Percentiles rank a stretch among this genome's conserved stretches.
Evolutionary conservation across 2,329 filamentous ascomycete genomes (phyloP).

Genomic region (Grosmannia serpens): DNA sequence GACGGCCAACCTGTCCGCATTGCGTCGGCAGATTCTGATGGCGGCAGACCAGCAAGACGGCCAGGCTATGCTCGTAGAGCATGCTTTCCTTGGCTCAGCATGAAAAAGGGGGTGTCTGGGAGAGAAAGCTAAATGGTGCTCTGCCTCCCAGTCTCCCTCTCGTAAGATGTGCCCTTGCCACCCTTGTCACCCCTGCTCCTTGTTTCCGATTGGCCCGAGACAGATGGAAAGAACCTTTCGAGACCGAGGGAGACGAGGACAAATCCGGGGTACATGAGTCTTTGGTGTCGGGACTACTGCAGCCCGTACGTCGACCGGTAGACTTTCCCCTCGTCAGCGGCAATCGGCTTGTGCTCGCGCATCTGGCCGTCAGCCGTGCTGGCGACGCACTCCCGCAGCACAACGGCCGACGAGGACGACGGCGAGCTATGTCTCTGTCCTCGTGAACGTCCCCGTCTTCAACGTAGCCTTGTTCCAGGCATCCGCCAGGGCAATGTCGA

Average conservation of each 20-base stretch:
- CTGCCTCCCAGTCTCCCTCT: too few relatives aligned
- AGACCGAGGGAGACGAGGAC: not conserved
- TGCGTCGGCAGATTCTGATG: too few relatives aligned
- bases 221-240: too few relatives aligned
- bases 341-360: not conserved
- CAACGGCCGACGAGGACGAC: not conserved
- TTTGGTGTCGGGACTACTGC: not conserved
- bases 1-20: too few relatives aligned
- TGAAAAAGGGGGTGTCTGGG: too few relatives aligned
- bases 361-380: not conserved
- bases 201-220: too few relatives aligned
- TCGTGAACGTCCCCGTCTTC: not conserved
- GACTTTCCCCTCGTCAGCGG: not conserved
- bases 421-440: not conserved
- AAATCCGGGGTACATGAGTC: not conserved
- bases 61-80: too few relatives aligned
- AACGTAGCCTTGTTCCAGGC: not conserved
- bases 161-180: too few relatives aligned
- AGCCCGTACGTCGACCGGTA: not conserved
- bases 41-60: too few relatives aligned
- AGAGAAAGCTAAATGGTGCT: too few relatives aligned
- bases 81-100: too few relatives aligned
- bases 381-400: not conserved
- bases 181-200: too few relatives aligned
- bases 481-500: conserved; percentile 19